Base-by-base conservation (phyloP, 768 basidiomycete species). In the Coprinellus aureogranulatus region DNA sequence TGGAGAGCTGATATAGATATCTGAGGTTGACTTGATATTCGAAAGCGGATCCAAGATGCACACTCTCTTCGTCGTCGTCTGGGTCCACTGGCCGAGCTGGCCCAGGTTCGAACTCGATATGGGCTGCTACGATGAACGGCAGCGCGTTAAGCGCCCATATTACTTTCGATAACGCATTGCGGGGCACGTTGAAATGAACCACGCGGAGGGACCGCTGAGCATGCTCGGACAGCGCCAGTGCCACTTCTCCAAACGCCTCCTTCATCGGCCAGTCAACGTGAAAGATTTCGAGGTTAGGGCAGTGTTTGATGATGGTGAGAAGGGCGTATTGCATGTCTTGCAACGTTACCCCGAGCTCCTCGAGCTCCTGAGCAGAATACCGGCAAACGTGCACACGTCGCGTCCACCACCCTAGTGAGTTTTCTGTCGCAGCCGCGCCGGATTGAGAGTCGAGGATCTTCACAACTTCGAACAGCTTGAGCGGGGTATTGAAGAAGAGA, bases 201-300 rank as follows among this genome's bases (percentile, higher is more conserved):
- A 87, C 86, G 10, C 81, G 84, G 20, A 92, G 70, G 3, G 79
- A 72, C 45, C 77, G 78, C 16, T 70, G 70, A 16, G 82, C 76
- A 56, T 73, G 82, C 1, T 73, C 79, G 50, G 79, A 78, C 1
- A 92, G 75, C 0, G 88, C 78, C 62, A 90, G 82, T 0, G 79
- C 85, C n/a, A 90, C 77, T 0, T 84, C 74, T 1, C 84, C 82
- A 59, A 90, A 88, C 14, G 83, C 77, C 6, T 64, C 68, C 2
- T 79, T 75, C 73, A 90, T 76, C 0, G 88, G 82, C 73, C 82
- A 84, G 59, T 88, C 86, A 44, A 88, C 71, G 34, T 88, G 76
- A 69, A 90, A 88, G 8, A 88, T 83, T 60, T 89, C 82, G 50
- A 91, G 81, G 62, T 90, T 90, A 3, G 87, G 86, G 59, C 86